Evolutionary conservation across 495 filamentous ascomycete genomes (phyloP).

Genomic region (Daldinia concentrica): DNA sequence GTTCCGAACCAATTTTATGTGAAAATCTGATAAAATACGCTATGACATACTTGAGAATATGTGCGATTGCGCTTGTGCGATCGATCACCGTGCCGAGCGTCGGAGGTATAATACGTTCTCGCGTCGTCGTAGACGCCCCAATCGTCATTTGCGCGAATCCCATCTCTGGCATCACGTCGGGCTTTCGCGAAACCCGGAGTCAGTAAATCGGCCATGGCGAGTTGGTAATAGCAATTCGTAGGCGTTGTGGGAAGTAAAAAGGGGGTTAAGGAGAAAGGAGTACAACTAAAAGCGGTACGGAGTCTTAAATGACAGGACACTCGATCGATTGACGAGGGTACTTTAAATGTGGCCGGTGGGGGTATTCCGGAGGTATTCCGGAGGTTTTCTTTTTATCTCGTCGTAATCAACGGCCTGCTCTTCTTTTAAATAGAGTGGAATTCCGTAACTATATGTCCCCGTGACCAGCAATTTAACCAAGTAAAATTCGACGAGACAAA

Average conservation of each 20-base stretch:
- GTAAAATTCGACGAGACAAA: neutral
- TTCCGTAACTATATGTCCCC: slow-evolving; percentile 1
- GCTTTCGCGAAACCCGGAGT: slow-evolving; percentile 31
- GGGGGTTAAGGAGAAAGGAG: slow-evolving; percentile 29
- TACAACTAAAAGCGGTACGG: slow-evolving; percentile 28
- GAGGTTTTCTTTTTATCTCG: slow-evolving; percentile 26
- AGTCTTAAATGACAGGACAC: slow-evolving; percentile 12
- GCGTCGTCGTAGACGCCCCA: slow-evolving; percentile 58
- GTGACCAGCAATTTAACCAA: slow-evolving; percentile 6
- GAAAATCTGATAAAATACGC: neutral
- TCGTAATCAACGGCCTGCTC: slow-evolving; percentile 3
- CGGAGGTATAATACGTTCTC: slow-evolving; percentile 59
- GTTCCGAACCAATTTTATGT: neutral
- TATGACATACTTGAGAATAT: slow-evolving; percentile 56
- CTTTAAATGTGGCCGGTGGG: slow-evolving; percentile 9
- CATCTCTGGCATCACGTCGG: slow-evolving; percentile 30
- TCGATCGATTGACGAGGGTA: slow-evolving; percentile 9
- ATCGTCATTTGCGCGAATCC: slow-evolving; percentile 46
- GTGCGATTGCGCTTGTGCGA: slow-evolving; percentile 56
- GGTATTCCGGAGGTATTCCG: slow-evolving; percentile 31
- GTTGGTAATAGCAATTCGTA: slow-evolving; percentile 26
- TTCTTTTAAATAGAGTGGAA: neutral
- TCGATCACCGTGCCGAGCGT: slow-evolving; percentile 56
- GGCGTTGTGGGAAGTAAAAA: slow-evolving; percentile 13
- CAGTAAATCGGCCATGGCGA: slow-evolving; percentile 38